phyloP scores from a whole-genome alignment of 1,284 basidiomycete species.

The Neonothopanus nambi region DNA sequence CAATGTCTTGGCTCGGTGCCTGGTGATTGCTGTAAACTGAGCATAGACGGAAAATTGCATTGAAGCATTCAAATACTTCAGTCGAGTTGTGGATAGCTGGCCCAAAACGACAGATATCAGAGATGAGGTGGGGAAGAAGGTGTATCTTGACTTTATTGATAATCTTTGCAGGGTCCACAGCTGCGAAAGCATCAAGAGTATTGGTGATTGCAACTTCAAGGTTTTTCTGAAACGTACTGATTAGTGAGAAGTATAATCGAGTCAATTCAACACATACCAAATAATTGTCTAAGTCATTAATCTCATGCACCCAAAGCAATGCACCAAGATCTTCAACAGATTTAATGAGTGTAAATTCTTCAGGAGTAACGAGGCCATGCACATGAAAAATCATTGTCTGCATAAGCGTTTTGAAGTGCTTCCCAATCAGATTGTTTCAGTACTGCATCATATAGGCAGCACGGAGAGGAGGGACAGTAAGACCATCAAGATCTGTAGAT shows the following conservation, averaged over 20 bases:
- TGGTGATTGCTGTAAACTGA: conserved; percentile 35
- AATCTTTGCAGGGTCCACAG: conserved; percentile 33
- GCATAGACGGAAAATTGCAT: conserved; percentile 35
- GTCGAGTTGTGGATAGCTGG: conserved; percentile 33
- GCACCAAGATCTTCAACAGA: conserved; percentile 18
- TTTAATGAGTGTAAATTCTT: conserved; percentile 20
- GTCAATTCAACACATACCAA: conserved; percentile 19
- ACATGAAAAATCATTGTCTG: conserved; percentile 25
- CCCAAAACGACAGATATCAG: conserved; percentile 34
- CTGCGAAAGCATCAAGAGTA: conserved; percentile 31
- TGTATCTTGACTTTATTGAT: conserved; percentile 37
- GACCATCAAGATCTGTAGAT: conserved; percentile 18
- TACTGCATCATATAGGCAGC: conserved; percentile 29
- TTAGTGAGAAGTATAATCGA: too few species aligned
- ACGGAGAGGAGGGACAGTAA: conserved; percentile 20
- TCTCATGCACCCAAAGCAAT: conserved; percentile 26
- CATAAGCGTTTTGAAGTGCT: conserved; percentile 29
- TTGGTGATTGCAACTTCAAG: conserved; percentile 30
- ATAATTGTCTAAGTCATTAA: conserved; percentile 19
- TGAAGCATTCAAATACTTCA: conserved; percentile 36
- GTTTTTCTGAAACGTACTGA: conserved; percentile 31
- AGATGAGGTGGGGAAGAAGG: conserved; percentile 32
- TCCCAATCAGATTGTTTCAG: conserved; percentile 26
- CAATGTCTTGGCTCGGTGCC: conserved; percentile 40
- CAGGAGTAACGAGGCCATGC: conserved; percentile 20